These are phyloP conservation scores for Mitragyna speciosa DNA, from an alignment of 257 asterid species.

Conservation along the genomic window DNA sequence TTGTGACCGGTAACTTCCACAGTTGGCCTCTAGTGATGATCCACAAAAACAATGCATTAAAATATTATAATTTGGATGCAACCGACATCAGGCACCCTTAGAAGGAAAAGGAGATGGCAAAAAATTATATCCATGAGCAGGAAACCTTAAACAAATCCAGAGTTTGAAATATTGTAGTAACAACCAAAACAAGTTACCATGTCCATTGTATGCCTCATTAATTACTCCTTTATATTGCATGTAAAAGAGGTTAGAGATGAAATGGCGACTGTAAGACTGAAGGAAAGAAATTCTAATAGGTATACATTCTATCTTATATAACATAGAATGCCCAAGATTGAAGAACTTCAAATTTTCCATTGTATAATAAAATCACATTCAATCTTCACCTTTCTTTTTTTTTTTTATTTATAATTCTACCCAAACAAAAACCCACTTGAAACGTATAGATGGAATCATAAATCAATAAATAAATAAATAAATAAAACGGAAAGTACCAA, in stretches of 20 bases:
- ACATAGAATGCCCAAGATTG: too few species aligned
- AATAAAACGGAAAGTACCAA: too few species aligned
- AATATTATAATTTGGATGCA: neutral
- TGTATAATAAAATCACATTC: neutral
- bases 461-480: too few species aligned
- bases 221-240: neutral
- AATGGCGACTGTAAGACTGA: neutral
- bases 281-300: neutral
- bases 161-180: too few species aligned
- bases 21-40: conserved; percentile 56
- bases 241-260: neutral
- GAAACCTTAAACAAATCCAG: neutral
- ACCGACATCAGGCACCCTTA: neutral
- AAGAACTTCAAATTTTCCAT: too few species aligned
- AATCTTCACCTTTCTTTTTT: neutral
- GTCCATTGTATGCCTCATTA: neutral
- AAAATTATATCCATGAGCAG: neutral
- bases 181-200: neutral
- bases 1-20: conserved; percentile 88
- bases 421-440: too few species aligned
- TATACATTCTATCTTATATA: too few species aligned
- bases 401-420: too few species aligned
- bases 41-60: conserved; percentile 19
- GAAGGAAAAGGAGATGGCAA: neutral
- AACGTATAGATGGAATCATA: too few species aligned